Conservation (phyloP, 2,329 filamentous ascomycete genomes). For the Macrophomina pseudophaseolina region DNA sequence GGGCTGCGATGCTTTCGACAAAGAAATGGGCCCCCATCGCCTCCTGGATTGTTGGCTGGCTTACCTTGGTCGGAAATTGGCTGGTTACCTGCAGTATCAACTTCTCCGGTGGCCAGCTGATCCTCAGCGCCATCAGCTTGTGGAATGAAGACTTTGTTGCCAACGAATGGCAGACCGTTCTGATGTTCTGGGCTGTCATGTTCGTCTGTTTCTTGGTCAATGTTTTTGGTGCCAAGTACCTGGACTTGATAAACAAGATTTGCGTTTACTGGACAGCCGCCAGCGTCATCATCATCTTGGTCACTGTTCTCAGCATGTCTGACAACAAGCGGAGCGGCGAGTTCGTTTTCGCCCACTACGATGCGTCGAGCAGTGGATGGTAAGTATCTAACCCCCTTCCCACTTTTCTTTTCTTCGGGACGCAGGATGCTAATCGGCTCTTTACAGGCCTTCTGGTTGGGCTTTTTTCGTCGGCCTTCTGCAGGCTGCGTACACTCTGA, state of each 20-base stretch:
- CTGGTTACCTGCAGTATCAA: constrained; percentile 69
- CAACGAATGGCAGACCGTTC: constrained; percentile 71
- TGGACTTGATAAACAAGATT: constrained; percentile 73
- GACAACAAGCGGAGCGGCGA: constrained; percentile 62
- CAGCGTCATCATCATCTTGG: constrained; percentile 71
- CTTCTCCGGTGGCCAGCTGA: constrained; percentile 73
- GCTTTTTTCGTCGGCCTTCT: constrained; percentile 74
- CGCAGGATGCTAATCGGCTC: not conserved
- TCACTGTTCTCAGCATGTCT: constrained; percentile 67
- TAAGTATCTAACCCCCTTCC: constrained; percentile 34
- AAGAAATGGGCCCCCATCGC: constrained; percentile 69
- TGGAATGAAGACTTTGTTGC: constrained; percentile 73
- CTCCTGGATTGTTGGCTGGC: constrained; percentile 73
- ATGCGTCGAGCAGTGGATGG: constrained; percentile 69
- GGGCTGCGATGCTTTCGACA: constrained; percentile 69
- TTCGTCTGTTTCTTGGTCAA: constrained; percentile 68
- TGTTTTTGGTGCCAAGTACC: constrained; percentile 64
- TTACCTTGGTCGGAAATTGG: constrained; percentile 76
- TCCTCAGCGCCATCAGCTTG: constrained; percentile 70
- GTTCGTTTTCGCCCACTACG: constrained; percentile 72
- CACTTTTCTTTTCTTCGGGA: constrained; percentile 2
- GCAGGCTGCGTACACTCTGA: constrained; percentile 67
- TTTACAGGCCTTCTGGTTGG: constrained; percentile 65
- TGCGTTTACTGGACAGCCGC: constrained; percentile 75
- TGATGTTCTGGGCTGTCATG: constrained; percentile 76